Evolutionary conservation across 768 basidiomycete genomes (phyloP), one percentile per base, ranked within the genome.

Genomic region (Psilocybe azurescens): DNA sequence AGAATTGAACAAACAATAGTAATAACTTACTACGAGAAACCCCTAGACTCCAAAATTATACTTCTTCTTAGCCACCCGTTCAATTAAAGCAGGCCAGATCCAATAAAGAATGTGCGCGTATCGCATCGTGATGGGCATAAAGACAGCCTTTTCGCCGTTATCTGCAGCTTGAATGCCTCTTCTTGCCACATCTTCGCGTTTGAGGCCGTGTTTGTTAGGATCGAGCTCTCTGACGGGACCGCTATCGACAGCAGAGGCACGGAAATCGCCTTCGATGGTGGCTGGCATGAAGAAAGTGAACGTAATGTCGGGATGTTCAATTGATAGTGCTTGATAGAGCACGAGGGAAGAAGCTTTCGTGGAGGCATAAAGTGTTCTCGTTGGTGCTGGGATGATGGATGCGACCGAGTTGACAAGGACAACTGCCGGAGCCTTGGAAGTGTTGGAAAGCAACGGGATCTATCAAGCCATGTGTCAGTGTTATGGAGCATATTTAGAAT

Each of bases 321-420:
- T 90, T 3, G 93, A 78, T 33, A 95, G 85, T 0, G 89, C 81
- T 73, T 92, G 91, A 73, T 88, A 94, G 59, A 95, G 86, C 5
- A 89, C 64, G 30, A 93, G 83, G 1, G 90, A 87, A 0, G 94
- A 91, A 2, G 89, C 81, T 73, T 98, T 97, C 9, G 90, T 92
- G 3, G 94, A 86, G 0, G 84, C 87, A 71, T 98, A 98, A 38
- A 98, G 76, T 0, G 92, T 78, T 6, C 95, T 89, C 0, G 92
- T 94, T 0, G 95, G 95, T 0, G 95, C 87, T 2, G 95, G 92
- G 38, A 95, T 87, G 5, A 89, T 79, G 2, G 93, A 86, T 2
- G 89, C 95, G 2, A 90, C 78, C 30, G 89, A 91, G 7, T 93
- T 93, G 38, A 97, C 71, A 46, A 96, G 86, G 29, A 94, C 84